Conservation (phyloP, 345 rosid genomes). For the Microthlaspi erraticum region DNA sequence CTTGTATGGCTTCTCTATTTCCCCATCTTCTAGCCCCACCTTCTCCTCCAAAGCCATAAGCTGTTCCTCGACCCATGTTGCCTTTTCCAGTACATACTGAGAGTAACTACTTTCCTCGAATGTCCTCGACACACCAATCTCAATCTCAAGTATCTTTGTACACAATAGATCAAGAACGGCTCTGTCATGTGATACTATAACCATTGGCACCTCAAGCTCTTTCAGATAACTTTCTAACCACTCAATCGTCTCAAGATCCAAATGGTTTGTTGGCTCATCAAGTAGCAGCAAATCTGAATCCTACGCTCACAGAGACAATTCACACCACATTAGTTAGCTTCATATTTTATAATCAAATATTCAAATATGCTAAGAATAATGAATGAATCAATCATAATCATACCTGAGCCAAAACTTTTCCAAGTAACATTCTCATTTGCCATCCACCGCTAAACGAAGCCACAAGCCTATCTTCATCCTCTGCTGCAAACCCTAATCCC, state of each 20-base stretch:
- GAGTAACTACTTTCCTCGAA: slow-evolving; percentile 90
- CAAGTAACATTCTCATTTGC: slow-evolving; percentile 99
- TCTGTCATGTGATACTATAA: slow-evolving; percentile 92
- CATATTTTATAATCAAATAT: not conserved
- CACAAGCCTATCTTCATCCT: slow-evolving; percentile 91
- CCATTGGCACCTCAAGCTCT: slow-evolving; percentile 96
- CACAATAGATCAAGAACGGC: slow-evolving; percentile 96
- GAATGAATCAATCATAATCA: not conserved
- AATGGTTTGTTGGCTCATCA: slow-evolving; percentile 97
- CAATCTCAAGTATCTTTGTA: slow-evolving; percentile 94
- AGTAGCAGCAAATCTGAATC: slow-evolving; percentile 90
- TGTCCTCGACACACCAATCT: slow-evolving; percentile 90
- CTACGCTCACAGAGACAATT: slow-evolving; percentile 48
- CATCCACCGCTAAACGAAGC: slow-evolving; percentile 96
- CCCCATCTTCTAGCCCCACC: slow-evolving; percentile 61
- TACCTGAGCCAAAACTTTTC: slow-evolving; percentile 96
- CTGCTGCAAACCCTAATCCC: slow-evolving; percentile 74
- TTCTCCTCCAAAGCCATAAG: slow-evolving; percentile 83
- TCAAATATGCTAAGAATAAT: not conserved
- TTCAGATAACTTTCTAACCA: slow-evolving; percentile 95
- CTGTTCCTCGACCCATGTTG: slow-evolving; percentile 76
- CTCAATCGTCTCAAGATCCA: slow-evolving; percentile 94
- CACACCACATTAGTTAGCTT: not conserved
- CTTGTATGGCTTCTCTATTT: slow-evolving; percentile 87
- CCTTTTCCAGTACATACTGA: slow-evolving; percentile 73